Conservation (phyloP, 1,284 basidiomycete species). For the Irpex sp. region DNA sequence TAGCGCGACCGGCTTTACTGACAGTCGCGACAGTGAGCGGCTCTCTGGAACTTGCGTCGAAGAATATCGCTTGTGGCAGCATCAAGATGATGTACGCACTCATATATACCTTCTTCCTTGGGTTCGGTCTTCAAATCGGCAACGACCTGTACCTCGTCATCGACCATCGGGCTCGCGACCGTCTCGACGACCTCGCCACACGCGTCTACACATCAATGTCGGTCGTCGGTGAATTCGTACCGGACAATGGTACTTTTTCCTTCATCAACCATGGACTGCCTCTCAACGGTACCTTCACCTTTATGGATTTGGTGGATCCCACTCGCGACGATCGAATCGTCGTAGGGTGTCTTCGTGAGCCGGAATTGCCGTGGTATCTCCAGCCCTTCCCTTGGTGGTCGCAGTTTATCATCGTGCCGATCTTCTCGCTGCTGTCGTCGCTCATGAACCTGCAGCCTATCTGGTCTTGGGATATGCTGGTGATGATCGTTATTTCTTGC, state of each 20-base stretch:
- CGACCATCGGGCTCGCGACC: slow-evolving; percentile 52
- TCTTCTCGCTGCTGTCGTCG: slow-evolving; percentile 73
- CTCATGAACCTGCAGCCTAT: slow-evolving; percentile 74
- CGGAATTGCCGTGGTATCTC: slow-evolving; percentile 67
- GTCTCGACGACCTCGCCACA: slow-evolving; percentile 46
- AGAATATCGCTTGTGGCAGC: slow-evolving; percentile 82
- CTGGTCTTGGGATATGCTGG: slow-evolving; percentile 58
- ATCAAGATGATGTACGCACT: slow-evolving; percentile 89
- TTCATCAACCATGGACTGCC: slow-evolving; percentile 28
- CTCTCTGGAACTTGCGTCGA: slow-evolving; percentile 82
- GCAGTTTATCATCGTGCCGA: slow-evolving; percentile 73
- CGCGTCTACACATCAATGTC: slow-evolving; percentile 22
- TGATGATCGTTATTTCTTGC: slow-evolving; percentile 86
- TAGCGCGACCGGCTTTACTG: slow-evolving; percentile 7
- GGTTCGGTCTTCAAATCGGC: slow-evolving; percentile 85
- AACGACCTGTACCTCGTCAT: slow-evolving; percentile 81
- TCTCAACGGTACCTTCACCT: slow-evolving; percentile 67
- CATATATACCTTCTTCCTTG: slow-evolving; percentile 85
- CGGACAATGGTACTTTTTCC: slow-evolving; percentile 27
- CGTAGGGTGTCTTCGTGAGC: slow-evolving; percentile 66
- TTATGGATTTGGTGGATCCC: slow-evolving; percentile 39
- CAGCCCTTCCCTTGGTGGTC: slow-evolving; percentile 76
- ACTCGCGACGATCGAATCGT: slow-evolving; percentile 41
- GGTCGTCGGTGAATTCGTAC: not conserved
- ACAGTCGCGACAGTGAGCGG: slow-evolving; percentile 59